Conservation (phyloP, 441 rosid species). For the Gossypium lobatum region DNA sequence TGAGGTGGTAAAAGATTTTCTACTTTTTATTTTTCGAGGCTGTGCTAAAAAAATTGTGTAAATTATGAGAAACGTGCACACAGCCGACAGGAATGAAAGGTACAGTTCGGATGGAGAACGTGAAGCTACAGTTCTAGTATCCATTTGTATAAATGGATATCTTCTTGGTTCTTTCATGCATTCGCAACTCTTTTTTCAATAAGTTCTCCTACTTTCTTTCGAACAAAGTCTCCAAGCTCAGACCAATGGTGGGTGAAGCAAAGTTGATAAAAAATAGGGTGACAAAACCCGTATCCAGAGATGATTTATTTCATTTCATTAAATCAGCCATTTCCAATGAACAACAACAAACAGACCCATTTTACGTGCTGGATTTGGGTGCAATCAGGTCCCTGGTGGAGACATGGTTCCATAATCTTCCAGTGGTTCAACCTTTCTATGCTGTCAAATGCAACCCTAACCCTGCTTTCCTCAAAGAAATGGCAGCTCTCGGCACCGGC, state of each 20-base stretch:
- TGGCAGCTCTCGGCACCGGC: slow-evolving; percentile 26
- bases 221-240: background rate
- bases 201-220: background rate
- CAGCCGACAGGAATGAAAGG: no score
- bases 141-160: background rate
- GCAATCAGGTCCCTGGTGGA: slow-evolving; percentile 12
- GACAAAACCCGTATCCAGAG: background rate
- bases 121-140: background rate
- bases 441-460: slow-evolving; percentile 42
- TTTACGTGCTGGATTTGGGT: slow-evolving; percentile 32
- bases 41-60: no score
- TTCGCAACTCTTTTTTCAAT: background rate
- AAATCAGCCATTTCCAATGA: background rate
- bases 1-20: no score
- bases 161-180: background rate
- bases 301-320: background rate
- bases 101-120: no score
- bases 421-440: slow-evolving; percentile 28
- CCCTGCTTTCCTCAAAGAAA: slow-evolving; percentile 18
- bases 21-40: no score
- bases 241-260: background rate
- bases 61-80: no score
- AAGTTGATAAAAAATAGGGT: background rate
- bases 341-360: slow-evolving; percentile 18
- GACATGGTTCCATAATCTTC: slow-evolving; percentile 23